Evolutionary conservation across 1,284 basidiomycete species (phyloP), one percentile per base, ranked within the genome.

Genomic region (Ustilago shanxiensis): DNA sequence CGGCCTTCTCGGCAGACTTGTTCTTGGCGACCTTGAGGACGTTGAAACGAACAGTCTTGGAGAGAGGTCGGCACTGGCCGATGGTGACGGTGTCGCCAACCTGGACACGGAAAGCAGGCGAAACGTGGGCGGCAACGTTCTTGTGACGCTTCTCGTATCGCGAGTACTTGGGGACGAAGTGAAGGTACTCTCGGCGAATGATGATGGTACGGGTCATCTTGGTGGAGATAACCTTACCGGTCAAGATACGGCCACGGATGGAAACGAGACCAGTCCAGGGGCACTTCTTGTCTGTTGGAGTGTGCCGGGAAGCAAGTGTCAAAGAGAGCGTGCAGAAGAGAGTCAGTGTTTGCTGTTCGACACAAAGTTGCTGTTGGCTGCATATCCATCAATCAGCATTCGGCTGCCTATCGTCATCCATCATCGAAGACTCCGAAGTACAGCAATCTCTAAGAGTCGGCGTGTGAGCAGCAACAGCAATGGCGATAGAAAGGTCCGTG

Each of bases 171-270:
- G 95, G 94, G 87, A 99, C 91, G 89, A 94, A 99, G 90, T 98
- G 97, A 49, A 88, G 86, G 85, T 98, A 99, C 88, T 99, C 97
- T 86, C 97, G 91, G 80, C 97, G 95, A 89, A 99, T 95, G 89
- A 99, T 91, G 87, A 98, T 91, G 74, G 97, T 99, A 86, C 97
- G 94, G 88, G 93, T 97, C 97, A 99, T 99, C 91, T 99, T 99
- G 58, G 95, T 98, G 79, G 96, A 98, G 69, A 99, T 90, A 80
- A 99, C 95, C 87, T 93, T 93, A 88, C 97, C 97, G 70, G 95
- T 96, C 81, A 99, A 89, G 89, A 99, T 98, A 87, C 97, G 96
- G 76, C 97, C 97, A 88, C 97, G 96, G 88, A 99, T 99, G 67
- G 97, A 98, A 14, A 83, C 79, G 50, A 82, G 77, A 70, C 82